Conservation (phyloP, 345 rosid species). For the Sisymbrium irio region DNA sequence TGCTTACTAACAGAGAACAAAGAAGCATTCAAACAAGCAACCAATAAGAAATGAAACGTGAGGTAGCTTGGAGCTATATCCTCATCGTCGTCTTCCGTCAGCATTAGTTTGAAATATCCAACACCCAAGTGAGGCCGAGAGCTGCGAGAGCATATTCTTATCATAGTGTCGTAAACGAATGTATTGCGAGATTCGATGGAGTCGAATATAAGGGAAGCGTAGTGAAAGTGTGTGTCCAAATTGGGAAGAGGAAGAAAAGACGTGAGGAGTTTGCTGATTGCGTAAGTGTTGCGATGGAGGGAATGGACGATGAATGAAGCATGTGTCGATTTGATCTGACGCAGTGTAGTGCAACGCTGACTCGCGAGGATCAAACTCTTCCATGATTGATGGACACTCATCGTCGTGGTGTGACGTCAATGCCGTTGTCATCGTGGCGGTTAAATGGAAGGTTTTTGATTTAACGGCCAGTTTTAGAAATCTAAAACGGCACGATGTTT, state of each 20-base stretch:
- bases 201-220: conserved; percentile 43
- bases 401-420: background rate
- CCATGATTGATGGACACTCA: conserved; percentile 37
- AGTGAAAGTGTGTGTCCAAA: conserved; percentile 34
- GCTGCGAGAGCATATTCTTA: conserved; percentile 45
- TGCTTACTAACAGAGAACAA: conserved; percentile 35
- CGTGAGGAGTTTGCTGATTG: conserved; percentile 48
- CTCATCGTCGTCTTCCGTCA: conserved; percentile 15
- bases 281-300: conserved; percentile 37
- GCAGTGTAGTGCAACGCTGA: conserved; percentile 30
- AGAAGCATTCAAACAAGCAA: conserved; percentile 38
- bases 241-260: conserved; percentile 36
- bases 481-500: conserved; percentile 11
- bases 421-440: background rate
- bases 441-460: background rate
- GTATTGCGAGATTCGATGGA: conserved; percentile 33
- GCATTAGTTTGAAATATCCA: conserved; percentile 42
- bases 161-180: conserved; percentile 48
- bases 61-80: conserved; percentile 39
- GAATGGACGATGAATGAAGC: conserved; percentile 43
- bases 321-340: conserved; percentile 42
- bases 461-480: background rate
- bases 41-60: conserved; percentile 47
- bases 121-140: conserved; percentile 40
- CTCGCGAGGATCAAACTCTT: conserved; percentile 39